Evolutionary conservation across 208 protist genomes (phyloP).

Genomic region (Cochliopodium minus): DNA sequence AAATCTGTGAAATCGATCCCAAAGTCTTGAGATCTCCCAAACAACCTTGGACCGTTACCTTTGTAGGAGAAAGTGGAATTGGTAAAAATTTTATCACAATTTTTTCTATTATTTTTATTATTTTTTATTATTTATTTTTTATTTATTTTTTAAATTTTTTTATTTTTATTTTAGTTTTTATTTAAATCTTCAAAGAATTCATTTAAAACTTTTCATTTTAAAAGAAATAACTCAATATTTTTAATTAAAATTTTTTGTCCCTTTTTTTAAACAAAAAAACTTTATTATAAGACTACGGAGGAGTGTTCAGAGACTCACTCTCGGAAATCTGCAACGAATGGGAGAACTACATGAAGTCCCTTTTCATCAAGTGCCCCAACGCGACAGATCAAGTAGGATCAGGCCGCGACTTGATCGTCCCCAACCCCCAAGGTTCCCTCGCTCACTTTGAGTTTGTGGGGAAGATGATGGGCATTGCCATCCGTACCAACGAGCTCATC

Average conservation of each 20-base stretch:
- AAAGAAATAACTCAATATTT: no score
- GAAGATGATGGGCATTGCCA: constrained; percentile 70
- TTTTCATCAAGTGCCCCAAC: constrained; percentile 72
- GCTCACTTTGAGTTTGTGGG: constrained; percentile 66
- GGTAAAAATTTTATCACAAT: no score
- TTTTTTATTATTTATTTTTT: no score
- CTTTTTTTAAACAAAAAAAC: no score
- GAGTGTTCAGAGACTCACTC: constrained; percentile 68
- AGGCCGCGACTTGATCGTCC: constrained; percentile 60
- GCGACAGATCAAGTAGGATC: constrained; percentile 53
- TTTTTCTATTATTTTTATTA: no score
- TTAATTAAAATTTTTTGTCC: no score
- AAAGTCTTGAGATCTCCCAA: background rate
- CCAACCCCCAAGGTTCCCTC: constrained; percentile 26
- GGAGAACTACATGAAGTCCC: constrained; percentile 33
- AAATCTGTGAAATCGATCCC: background rate
- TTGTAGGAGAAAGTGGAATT: constrained; percentile 3
- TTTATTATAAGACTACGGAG: constrained; percentile 74
- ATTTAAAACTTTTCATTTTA: no score
- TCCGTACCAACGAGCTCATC: constrained; percentile 65
- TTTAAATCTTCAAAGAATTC: no score
- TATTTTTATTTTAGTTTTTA: no score
- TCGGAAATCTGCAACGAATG: constrained; percentile 70
- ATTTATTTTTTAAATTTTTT: no score
- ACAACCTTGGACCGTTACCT: constrained; percentile 11